Base-by-base conservation (phyloP, 2,329 filamentous ascomycete species). In the Aquanectria penicillioides region DNA sequence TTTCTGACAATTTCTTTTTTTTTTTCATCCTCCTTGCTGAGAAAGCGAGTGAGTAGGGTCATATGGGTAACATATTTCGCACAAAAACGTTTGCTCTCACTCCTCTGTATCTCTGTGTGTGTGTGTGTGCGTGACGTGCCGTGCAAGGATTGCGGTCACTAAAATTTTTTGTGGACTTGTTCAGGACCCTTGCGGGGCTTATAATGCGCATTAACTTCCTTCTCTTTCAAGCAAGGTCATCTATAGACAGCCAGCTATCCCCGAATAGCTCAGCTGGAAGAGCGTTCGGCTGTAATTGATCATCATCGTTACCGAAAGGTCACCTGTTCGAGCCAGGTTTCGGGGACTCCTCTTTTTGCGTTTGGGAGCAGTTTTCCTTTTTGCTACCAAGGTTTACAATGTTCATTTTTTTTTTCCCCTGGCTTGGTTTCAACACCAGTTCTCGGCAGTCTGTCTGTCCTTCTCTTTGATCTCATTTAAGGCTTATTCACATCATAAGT, bases 191-290 rank as follows among this genome's bases (percentile, higher is more conserved):
- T 38, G 22, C 38, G 29, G 36, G 43, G 23, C 2, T 4, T 5
- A 18, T 37, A 37, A 17, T 11, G 18, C 23, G 46, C 28, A 58
- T 48, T 34, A 38, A 28, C 10, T 6, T 1, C 18, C 15, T 2
- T 4, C n/a, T 6, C 3, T 12, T 17, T 44, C 3, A n/a, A n/a
- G n/a, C 44, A 25, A 36, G 13, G 48, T 61, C 61, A 61, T 66
- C 57, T 36, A 6, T 38, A 28, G 43, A 38, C 28, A 55, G 38
- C 15, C 23, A 50, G 20, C 34, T 41, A 33, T 63, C 66, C 66
- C 66, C 65, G 59, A 68, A 58, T 68, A 68, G 65, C 65, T 68
- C 66, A 68, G 66, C 62, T 68, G 66, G 66, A 68, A 68, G 65
- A 68, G 65, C 65, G 65, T 68, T 66, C 61, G 65, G 52, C 65